Evolutionary conservation across 345 rosid genomes (phyloP).

Genomic region (Eucalyptus sp.): DNA sequence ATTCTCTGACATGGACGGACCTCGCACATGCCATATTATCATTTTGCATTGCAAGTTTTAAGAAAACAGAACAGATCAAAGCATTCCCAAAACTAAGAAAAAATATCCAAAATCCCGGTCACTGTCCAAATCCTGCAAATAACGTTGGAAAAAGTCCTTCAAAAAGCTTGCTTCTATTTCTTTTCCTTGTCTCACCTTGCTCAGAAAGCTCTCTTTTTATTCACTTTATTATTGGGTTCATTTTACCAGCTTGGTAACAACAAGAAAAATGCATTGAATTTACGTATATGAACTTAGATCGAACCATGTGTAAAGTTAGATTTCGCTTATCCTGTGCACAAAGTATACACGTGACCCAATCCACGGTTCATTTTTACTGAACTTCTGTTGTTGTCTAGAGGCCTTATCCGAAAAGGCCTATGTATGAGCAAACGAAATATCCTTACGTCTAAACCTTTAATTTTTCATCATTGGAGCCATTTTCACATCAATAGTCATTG

Average conservation of each 20-base stretch:
- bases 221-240: neutral
- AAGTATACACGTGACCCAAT: neutral
- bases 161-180: too few relatives aligned
- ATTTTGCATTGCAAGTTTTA: neutral
- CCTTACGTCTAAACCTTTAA: neutral
- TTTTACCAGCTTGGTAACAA: neutral
- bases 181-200: too few relatives aligned
- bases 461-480: neutral
- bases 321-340: neutral
- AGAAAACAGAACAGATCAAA: neutral
- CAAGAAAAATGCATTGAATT: rapidly evolving
- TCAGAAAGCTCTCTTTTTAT: neutral
- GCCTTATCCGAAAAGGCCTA: neutral
- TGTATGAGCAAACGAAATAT: neutral
- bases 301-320: neutral
- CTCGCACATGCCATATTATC: neutral
- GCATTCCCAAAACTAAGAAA: neutral
- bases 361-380: neutral
- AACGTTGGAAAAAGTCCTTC: neutral
- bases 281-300: neutral
- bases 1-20: neutral
- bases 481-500: neutral
- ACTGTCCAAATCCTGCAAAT: neutral
- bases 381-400: neutral
- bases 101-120: neutral